These are phyloP conservation scores for Conticribra guillardii DNA, from an alignment of 108 stramenopile genomes.

Conservation along the genomic window DNA sequence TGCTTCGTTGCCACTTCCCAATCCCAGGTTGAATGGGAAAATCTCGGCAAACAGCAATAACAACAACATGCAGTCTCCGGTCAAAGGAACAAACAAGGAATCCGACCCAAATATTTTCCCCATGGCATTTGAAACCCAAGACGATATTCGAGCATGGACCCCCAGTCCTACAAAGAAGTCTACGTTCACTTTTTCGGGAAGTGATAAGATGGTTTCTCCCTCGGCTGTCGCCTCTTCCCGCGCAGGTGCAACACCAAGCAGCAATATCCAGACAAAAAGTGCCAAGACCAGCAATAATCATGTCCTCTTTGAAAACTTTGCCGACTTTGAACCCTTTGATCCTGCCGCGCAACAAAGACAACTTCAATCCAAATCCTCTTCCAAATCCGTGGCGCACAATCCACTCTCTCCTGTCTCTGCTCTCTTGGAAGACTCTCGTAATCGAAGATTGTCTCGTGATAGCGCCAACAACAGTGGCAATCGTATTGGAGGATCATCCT, in stretches of 20 bases:
- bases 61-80: conserved; percentile 18
- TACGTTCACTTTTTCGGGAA: conserved; percentile 35
- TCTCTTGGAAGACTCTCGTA: conserved; percentile 46
- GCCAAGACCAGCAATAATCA: background rate
- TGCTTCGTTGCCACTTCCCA: conserved; percentile 1
- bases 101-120: conserved; percentile 19
- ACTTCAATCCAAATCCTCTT: conserved; percentile 8
- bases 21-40: conserved; percentile 17
- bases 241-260: background rate
- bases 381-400: conserved; percentile 22
- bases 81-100: conserved; percentile 8
- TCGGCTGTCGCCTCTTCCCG: conserved; percentile 4
- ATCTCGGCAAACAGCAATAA: background rate
- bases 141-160: conserved; percentile 66
- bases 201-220: conserved; percentile 13
- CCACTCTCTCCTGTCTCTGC: conserved; percentile 21
- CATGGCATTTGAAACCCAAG: conserved; percentile 47
- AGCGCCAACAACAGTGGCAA: background rate
- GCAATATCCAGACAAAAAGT: conserved; percentile 1
- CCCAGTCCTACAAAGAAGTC: conserved; percentile 54
- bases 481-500: conserved; percentile 33
- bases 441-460: conserved; percentile 42
- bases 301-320: conserved; percentile 49
- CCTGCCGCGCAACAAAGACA: conserved; percentile 13
- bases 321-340: conserved; percentile 56